Evolutionary conservation across 441 rosid species (phyloP), one percentile per base, ranked within the genome.

Genomic region (Rhodomyrtus psidioides): DNA sequence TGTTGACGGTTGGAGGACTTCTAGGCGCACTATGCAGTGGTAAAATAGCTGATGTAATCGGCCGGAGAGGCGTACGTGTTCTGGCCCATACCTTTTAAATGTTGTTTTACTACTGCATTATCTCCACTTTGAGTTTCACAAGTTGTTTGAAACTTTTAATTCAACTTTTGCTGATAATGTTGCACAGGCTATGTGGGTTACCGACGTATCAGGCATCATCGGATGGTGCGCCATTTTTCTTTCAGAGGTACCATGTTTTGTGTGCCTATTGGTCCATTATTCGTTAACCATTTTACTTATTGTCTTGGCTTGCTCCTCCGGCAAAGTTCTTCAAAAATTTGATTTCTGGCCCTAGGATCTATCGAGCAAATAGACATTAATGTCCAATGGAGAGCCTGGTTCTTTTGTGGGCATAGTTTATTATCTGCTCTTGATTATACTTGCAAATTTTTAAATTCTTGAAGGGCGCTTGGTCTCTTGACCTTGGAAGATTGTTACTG

Each of bases 1-100:
- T 95, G 88, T 87, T 97, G 90, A 96, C 98, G 13, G 89, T 94
- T 85, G 99, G 99, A 87, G 99, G 97, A 57, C 94, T 94, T 90
- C 70, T 96, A 81, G 99, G 99, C 39, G 98, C 98, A 12, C 90
- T 92, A 6, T 87, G 93, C 92, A 94, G 98, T 13, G 99, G 99
- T 82, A 94, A 84, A 89, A 85, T 93, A 62, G 96, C 98, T 24
- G 98, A 97, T 91, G 83, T 85, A 55, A 89, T 92, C 6, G 98
- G 99, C 86, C 92, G 98, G 83, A 91, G 93, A 92, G 95, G 91
- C 30, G 98, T 94, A 85, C 89, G 91, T 86, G 46, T 57, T n/a
- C 83, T 70, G n/a, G 62, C 55, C 82, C 14, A 21, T 70, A 39
- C n/a, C 9, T 34, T 70, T 70, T 39, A 1, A 70, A 1, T 70